A percentile compares a stretch with the other conserved stretches of the same genome.
phyloP scores from a whole-genome alignment of 2,329 filamentous ascomycete species.

The Onygenales sp. region DNA sequence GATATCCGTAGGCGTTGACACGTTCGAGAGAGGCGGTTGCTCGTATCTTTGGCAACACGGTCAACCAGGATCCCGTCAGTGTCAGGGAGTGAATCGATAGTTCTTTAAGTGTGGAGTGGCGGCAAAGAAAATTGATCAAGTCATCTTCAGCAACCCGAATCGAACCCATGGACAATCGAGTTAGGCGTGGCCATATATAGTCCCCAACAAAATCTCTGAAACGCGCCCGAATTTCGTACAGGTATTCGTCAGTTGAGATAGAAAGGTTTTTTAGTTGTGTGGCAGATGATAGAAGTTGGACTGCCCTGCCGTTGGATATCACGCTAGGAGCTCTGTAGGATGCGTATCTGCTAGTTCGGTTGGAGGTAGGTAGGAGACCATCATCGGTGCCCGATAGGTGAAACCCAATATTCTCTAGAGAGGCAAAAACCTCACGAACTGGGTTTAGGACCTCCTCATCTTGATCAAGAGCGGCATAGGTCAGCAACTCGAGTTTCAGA shows the following conservation, averaged over 20 bases:
- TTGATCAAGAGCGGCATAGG: conserved; percentile 1
- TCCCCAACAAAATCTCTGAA: neutral
- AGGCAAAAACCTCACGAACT: neutral
- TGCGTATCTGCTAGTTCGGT: neutral
- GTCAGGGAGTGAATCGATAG: neutral
- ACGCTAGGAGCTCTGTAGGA: neutral
- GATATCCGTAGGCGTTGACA: neutral
- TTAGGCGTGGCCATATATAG: neutral
- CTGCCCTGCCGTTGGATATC: neutral
- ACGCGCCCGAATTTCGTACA: neutral
- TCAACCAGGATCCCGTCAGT: neutral
- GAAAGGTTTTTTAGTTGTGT: neutral
- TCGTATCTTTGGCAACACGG: neutral
- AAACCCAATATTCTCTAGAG: neutral
- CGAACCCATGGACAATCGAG: neutral
- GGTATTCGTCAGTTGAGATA: neutral
- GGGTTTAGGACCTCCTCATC: neutral
- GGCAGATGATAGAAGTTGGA: neutral
- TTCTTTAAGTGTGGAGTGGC: neutral
- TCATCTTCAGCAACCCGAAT: neutral
- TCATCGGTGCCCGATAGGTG: neutral
- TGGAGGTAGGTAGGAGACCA: neutral
- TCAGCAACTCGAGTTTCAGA: neutral
- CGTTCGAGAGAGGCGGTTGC: neutral
- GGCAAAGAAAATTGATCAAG: neutral